Evolutionary conservation across 176 grass and related monocot species (phyloP).

Genomic region (Saccharum officinarum): DNA sequence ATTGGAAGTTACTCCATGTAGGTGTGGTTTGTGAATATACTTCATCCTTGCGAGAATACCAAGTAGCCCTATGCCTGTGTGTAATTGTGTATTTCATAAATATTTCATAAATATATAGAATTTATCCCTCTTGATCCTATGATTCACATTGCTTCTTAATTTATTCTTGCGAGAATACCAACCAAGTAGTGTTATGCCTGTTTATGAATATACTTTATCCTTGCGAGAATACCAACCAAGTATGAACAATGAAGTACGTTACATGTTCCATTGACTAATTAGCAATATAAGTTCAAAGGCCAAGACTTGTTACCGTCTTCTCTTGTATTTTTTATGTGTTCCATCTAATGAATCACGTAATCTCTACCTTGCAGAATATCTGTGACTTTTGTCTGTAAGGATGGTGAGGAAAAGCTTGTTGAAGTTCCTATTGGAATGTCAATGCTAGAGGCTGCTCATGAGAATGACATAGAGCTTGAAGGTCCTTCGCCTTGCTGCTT

Average conservation of each 20-base stretch:
- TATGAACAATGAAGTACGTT: background rate
- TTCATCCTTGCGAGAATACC: background rate
- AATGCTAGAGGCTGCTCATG: constrained; percentile 92
- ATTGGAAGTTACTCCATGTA: background rate
- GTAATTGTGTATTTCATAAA: too few species aligned
- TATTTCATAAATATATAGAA: constrained; percentile 5
- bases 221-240: too few species aligned
- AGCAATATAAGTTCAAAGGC: background rate
- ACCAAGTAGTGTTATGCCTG: too few species aligned
- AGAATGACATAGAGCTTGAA: constrained; percentile 98
- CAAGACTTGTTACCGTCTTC: background rate
- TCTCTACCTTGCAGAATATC: constrained; percentile 66
- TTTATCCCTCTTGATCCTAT: background rate
- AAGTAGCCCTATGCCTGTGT: background rate
- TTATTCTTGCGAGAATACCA: too few species aligned
- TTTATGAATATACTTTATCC: too few species aligned
- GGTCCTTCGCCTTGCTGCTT: constrained; percentile 26
- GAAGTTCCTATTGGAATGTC: constrained; percentile 96
- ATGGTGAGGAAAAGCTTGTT: constrained; percentile 76
- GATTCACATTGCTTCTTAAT: constrained; percentile 2
- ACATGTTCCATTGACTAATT: constrained; percentile 17
- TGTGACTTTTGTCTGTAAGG: constrained; percentile 82
- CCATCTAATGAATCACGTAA: background rate
- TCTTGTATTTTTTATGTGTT: background rate
- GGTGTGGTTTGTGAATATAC: background rate